Evolutionary conservation across 257 asterid species (phyloP).

Genomic region (Jacaranda mimosifolia): DNA sequence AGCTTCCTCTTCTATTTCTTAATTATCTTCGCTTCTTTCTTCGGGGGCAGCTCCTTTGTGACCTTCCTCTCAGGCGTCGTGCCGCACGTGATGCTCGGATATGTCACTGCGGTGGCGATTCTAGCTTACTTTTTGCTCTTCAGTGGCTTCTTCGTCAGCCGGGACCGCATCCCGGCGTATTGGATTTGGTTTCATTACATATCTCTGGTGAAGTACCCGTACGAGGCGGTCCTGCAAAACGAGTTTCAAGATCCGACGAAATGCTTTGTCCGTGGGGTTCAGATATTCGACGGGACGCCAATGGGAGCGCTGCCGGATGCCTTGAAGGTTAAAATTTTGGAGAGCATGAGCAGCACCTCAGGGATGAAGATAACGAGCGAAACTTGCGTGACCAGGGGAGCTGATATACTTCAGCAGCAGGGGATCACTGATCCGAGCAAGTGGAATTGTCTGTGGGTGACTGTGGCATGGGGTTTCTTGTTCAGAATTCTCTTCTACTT

Average conservation of each 20-base stretch:
- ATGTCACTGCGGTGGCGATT: conserved; percentile 7
- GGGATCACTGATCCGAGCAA: conserved; percentile 56
- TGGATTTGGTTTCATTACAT: conserved; percentile 72
- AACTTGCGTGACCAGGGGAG: conserved; percentile 61
- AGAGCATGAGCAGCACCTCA: conserved; percentile 49
- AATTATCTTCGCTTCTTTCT: conserved; percentile 25
- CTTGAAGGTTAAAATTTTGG: conserved; percentile 46
- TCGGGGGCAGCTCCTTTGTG: conserved; percentile 20
- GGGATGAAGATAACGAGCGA: conserved; percentile 46
- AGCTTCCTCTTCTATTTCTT: conserved; percentile 29
- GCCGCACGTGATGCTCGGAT: conserved; percentile 29
- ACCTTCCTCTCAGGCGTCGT: conserved; percentile 22
- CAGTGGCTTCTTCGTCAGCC: conserved; percentile 61
- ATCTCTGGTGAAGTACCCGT: conserved; percentile 45
- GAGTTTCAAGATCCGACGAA: conserved; percentile 52
- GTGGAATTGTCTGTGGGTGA: conserved; percentile 55
- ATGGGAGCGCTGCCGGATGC: conserved; percentile 41
- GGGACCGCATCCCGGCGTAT: conserved; percentile 57
- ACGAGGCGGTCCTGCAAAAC: conserved; percentile 44
- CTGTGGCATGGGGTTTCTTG: conserved; percentile 64
- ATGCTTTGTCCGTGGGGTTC: conserved; percentile 54
- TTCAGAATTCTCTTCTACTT: conserved; percentile 63
- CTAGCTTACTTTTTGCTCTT: conserved; percentile 15
- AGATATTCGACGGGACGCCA: conserved; percentile 58
- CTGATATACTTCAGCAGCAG: conserved; percentile 54